Percentiles rank a stretch among this genome's conserved stretches.
Evolutionary conservation across 106 monocot species (phyloP).

Genomic region (Narthecium ossifragum): DNA sequence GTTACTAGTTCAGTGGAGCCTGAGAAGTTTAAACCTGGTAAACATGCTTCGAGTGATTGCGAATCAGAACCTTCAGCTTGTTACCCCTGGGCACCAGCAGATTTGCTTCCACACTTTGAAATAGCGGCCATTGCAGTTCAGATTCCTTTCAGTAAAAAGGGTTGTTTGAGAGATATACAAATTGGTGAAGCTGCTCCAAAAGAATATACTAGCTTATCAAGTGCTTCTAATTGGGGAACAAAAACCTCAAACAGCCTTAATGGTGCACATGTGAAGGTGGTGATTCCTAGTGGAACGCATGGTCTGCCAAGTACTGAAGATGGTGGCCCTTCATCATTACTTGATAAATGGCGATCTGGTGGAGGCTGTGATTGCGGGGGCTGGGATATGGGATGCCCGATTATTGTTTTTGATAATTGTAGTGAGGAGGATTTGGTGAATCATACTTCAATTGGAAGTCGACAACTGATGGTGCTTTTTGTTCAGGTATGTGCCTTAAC

Average conservation of each 20-base stretch:
- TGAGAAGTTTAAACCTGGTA: conserved; percentile 12
- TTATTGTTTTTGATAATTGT: conserved; percentile 48
- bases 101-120: conserved; percentile 58
- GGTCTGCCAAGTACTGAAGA: conserved; percentile 54
- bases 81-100: conserved; percentile 36
- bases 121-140: conserved; percentile 53
- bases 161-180: conserved; percentile 18
- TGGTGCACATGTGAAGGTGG: conserved; percentile 41
- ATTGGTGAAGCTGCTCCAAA: conserved; percentile 2
- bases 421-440: conserved; percentile 16
- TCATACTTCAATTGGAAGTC: conserved; percentile 18
- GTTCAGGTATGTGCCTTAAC: conserved; percentile 82
- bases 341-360: conserved; percentile 82
- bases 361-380: conserved; percentile 97
- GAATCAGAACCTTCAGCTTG: conserved; percentile 35
- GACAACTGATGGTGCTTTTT: conserved; percentile 40
- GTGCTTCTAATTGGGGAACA: conserved; percentile 8
- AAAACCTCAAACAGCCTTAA: conserved; percentile 1
- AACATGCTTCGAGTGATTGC: conserved; percentile 13
- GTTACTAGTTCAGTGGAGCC: conserved; percentile 13
- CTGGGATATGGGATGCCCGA: conserved; percentile 95
- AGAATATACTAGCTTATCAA: conserved; percentile 1
- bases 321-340: conserved; percentile 60
- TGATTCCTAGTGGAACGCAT: conserved; percentile 58
- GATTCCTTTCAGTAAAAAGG: conserved; percentile 47